Conservation (phyloP, 164 flowering plant species). For the Tinospora cordifolia region DNA sequence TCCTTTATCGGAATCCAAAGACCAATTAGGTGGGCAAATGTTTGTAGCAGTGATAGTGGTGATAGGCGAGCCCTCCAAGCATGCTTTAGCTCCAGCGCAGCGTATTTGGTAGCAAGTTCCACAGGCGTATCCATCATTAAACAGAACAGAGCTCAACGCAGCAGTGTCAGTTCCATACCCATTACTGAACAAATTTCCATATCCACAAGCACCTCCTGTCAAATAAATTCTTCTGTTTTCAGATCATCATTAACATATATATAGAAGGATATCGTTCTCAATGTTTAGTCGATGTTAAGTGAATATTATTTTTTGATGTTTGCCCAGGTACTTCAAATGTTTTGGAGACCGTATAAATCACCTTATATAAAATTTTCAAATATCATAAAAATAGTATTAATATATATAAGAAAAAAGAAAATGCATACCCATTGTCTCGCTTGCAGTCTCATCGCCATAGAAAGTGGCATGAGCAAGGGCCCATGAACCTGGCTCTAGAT, state of each 20-base stretch:
- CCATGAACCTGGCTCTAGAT: slow-evolving; percentile 46
- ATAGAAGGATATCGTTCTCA: too few species aligned
- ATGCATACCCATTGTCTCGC: slow-evolving; percentile 66
- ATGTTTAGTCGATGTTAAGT: too few species aligned
- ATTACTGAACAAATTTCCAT: slow-evolving; percentile 52
- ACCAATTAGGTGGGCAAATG: slow-evolving; percentile 83
- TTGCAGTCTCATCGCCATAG: slow-evolving; percentile 80
- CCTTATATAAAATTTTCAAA: too few species aligned
- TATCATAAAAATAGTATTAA: not conserved
- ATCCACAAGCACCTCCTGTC: slow-evolving; percentile 95
- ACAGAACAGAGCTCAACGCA: slow-evolving; percentile 70
- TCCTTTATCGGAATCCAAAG: slow-evolving; percentile 50
- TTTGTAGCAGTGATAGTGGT: slow-evolving; percentile 76
- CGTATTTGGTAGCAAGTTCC: slow-evolving; percentile 67
- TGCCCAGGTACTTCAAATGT: too few species aligned
- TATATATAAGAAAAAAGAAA: not conserved
- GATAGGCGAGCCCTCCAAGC: slow-evolving; percentile 32
- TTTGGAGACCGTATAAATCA: too few species aligned
- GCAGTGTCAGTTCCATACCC: slow-evolving; percentile 81
- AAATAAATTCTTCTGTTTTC: too few species aligned
- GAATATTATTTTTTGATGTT: too few species aligned
- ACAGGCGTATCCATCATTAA: slow-evolving; percentile 70
- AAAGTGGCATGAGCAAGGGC: slow-evolving; percentile 68
- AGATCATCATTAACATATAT: too few species aligned
- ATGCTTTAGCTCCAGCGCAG: slow-evolving; percentile 37